phyloP scores from a whole-genome alignment of 2,329 filamentous ascomycete species.

The Alternaria infectoria region DNA sequence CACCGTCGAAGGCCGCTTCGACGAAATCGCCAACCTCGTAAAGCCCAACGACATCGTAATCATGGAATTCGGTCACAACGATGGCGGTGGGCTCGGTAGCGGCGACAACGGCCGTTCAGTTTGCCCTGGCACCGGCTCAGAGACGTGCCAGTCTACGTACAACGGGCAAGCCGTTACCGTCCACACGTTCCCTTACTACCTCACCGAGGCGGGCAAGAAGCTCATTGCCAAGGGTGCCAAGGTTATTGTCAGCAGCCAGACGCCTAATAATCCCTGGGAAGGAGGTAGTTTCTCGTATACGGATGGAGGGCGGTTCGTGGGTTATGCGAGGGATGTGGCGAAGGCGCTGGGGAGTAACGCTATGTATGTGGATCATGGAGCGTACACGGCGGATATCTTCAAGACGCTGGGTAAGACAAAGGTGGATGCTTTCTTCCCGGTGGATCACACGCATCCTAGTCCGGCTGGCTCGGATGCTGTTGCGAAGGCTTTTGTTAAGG shows the following conservation, averaged over 20 bases:
- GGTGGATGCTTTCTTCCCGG: constrained; percentile 63
- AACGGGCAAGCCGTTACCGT: constrained; percentile 62
- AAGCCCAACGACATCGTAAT: constrained; percentile 68
- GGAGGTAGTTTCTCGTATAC: constrained; percentile 58
- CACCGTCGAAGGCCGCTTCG: constrained; percentile 70
- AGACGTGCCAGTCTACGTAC: constrained; percentile 62
- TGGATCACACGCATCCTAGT: constrained; percentile 69
- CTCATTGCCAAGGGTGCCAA: constrained; percentile 63
- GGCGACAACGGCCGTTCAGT: constrained; percentile 68
- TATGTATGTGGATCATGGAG: constrained; percentile 65
- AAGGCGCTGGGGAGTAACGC: constrained; percentile 53
- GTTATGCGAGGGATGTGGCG: constrained; percentile 58
- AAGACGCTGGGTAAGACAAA: constrained; percentile 56
- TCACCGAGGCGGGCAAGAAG: constrained; percentile 62
- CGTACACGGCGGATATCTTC: constrained; percentile 63
- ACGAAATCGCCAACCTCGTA: constrained; percentile 60
- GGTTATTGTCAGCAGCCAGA: constrained; percentile 65
- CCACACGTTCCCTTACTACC: constrained; percentile 66
- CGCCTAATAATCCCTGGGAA: constrained; percentile 70
- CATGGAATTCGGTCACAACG: constrained; percentile 77
- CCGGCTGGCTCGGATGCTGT: constrained; percentile 62
- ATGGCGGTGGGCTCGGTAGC: constrained; percentile 63
- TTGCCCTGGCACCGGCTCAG: constrained; percentile 61
- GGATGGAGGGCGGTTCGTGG: constrained; percentile 60
- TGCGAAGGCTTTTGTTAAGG: constrained; percentile 66